Evolutionary conservation across 163 green algal genomes (phyloP), one percentile per base, ranked within the genome.

Genomic region (Prototheca cutis): DNA sequence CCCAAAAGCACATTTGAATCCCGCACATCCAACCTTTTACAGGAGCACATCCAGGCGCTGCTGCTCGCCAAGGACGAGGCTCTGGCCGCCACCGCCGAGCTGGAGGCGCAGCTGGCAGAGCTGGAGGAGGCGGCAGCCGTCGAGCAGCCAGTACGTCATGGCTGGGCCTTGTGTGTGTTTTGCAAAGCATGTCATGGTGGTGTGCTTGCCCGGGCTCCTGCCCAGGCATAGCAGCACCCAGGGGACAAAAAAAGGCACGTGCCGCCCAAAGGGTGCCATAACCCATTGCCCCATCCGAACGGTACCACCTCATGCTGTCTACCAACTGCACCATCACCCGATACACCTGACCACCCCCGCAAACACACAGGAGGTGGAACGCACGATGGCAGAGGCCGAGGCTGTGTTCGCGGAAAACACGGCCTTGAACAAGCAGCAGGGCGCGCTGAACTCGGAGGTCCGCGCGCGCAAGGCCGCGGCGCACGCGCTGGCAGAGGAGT

Each of bases 361-460:
- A n/a, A n/a, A n/a, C n/a, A 6, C 62, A 55, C 52, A 74, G 60
- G 79, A 91, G 56, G 87, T 83, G 31, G 62, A 58, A 0, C 48
- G 53, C n/a, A 59, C 94, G 39, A 74, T 84, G 48, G 75, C 72
- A 25, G 78, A 88, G 59, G 65, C 70, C 1, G 55, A 73, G 23
- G 76, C 74, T 49, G 53, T 89, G 6, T 75, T 73, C 23, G 62
- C 64, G 2, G 64, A 82, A 45, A 91, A 91, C 60, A 62, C 77
- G 58, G 47, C 70, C 33, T 80, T 95, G 1, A 94, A 89, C 75
- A 88, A 83, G 65, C 67, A 85, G 68, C 84, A 90, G 62, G 68
- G 62, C 19, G 69, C 55, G 40, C 67, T 92, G 30, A 65, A 79
- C 29, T 45, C 40, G 47, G 84, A 92, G 74, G 78, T 87, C 48